Conservation (phyloP, 192 early-diverging fungal species). For the Coemansia sp. region DNA sequence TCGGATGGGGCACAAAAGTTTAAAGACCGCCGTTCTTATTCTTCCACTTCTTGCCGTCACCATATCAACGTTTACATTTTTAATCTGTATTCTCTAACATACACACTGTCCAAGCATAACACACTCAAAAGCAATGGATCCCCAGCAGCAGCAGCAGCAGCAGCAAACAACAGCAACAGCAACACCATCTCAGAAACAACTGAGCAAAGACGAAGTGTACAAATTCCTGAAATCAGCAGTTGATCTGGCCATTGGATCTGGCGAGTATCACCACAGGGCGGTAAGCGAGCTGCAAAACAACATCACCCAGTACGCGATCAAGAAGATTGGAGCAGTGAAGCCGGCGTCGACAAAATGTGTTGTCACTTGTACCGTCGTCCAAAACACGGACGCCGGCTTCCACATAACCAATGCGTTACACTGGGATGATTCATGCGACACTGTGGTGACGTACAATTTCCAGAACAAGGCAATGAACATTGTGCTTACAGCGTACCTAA, state of each 20-base stretch:
- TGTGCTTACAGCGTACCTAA: conserved; percentile 35
- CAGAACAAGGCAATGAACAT: conserved; percentile 30
- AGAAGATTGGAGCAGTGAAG: conserved; percentile 28
- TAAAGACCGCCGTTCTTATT: too few species aligned
- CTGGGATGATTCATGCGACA: conserved; percentile 36
- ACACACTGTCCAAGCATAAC: not conserved
- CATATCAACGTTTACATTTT: too few species aligned
- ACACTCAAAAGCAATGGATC: not conserved
- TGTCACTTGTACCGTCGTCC: conserved; percentile 44
- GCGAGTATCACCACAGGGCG: conserved; percentile 37
- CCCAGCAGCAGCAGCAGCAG: conserved; percentile 8
- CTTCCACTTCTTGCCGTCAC: too few species aligned
- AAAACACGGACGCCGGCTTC: conserved; percentile 41
- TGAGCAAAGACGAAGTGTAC: conserved; percentile 22
- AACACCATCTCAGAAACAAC: not conserved
- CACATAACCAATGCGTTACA: conserved; percentile 30
- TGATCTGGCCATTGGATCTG: conserved; percentile 31
- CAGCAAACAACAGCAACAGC: too few species aligned
- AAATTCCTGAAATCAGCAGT: conserved; percentile 38
- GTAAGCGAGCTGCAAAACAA: conserved; percentile 35
- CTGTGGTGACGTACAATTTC: conserved; percentile 27
- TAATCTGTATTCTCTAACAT: too few species aligned
- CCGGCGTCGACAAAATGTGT: conserved; percentile 23
- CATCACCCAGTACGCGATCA: conserved; percentile 41
- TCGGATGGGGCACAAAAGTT: too few species aligned